These are phyloP conservation scores for Gynostemma pentaphyllum DNA, from an alignment of 306 rosid species.

Conservation along the genomic window DNA sequence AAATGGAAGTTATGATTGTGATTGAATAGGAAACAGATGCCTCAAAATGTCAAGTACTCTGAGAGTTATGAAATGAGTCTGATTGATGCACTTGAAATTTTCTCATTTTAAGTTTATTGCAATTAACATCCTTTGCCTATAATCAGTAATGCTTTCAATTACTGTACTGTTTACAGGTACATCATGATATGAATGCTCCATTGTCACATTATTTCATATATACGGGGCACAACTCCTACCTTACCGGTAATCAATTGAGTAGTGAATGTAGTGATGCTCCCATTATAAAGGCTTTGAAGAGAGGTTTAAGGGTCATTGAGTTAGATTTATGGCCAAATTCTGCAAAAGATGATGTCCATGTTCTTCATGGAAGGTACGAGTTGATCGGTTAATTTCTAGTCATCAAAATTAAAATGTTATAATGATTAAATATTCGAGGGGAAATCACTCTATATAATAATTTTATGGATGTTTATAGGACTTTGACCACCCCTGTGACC, in stretches of 20 bases:
- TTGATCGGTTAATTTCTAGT: background rate
- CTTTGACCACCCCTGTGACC: conserved; percentile 77
- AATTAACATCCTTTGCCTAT: background rate
- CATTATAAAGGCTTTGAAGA: conserved; percentile 54
- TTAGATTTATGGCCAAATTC: conserved; percentile 92
- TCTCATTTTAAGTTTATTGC: too few species aligned
- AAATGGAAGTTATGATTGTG: background rate
- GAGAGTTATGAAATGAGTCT: background rate
- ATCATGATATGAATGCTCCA: conserved; percentile 87
- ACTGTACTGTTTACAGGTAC: conserved; percentile 49
- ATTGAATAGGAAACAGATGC: background rate
- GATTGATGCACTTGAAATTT: background rate
- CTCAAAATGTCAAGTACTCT: background rate
- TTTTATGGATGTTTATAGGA: conserved; percentile 38
- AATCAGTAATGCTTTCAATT: conserved; percentile 10
- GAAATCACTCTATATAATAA: background rate
- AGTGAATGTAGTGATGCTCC: conserved; percentile 83
- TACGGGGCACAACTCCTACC: conserved; percentile 95
- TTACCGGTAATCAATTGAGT: conserved; percentile 92
- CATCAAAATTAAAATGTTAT: background rate
- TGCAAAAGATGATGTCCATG: conserved; percentile 48
- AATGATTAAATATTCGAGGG: background rate
- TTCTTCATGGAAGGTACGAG: conserved; percentile 87
- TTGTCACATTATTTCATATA: conserved; percentile 91
- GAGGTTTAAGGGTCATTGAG: conserved; percentile 73